Evolutionary conservation across 352 stramenopile genomes (phyloP), one percentile per base, ranked within the genome.

Genomic region (Globisporangium mamillatum): DNA sequence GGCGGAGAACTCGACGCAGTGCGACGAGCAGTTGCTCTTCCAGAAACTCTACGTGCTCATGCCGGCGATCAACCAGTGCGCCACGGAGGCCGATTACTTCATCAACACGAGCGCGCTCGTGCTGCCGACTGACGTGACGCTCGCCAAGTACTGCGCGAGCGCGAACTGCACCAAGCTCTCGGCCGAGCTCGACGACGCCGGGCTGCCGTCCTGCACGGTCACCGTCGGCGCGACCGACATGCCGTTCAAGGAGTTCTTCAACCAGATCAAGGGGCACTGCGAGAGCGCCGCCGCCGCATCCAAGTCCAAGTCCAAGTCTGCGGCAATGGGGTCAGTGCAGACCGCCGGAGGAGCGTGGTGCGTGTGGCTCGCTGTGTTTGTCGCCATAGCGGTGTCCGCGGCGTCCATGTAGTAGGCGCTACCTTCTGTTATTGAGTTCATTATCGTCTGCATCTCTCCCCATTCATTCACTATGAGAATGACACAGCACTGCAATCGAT

Each of bases 11-110:
- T 54, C 64, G 27, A 74, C 65, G 25, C 65, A 54, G 6, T 80
- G 74, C 54, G 72, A 80, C 60, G 57, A 72, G 34, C 68, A 78
- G 50, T 64, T 80, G 66, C 74, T 80, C 55, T 80, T 80, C 69
- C 74, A 80, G 69, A 80, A 80, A 63, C 74, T 80, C 54, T 80
- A 80, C 71, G 74, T 80, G 66, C 72, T 80, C 71, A 78, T 80
- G 74, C 74, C 74, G n/a, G 72, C 72, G 53, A 80, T 80, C 60
- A 78, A 78, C 63, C 74, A 80, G 74, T 80, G 74, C 72, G 74
- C 74, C 9, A 69, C 64, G 56, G 74, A 80, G 25, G 67, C 68
- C 56, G 74, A 76, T 64, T 80, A 80, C 64, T 76, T 70, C 38
- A 72, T 80, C 52, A 65, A 69, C 27, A 73, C 72, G 7, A 60